phyloP scores from a whole-genome alignment of 495 filamentous ascomycete species.

The Coniosporium apollinis region DNA sequence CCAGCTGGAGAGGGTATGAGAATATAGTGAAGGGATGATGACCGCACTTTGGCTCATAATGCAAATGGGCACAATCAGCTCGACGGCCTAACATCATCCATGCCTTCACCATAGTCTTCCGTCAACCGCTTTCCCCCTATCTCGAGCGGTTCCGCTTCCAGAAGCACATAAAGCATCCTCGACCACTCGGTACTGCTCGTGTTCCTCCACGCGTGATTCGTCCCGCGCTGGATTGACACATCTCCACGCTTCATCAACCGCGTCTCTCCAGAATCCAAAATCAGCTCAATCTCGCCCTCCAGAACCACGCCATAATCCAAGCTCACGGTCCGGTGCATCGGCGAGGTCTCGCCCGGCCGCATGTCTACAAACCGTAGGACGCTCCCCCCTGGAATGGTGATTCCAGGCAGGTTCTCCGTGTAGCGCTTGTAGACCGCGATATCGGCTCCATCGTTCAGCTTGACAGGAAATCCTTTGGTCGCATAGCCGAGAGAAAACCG shows the following conservation, averaged over 20 bases:
- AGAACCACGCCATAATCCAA: constrained; percentile 21
- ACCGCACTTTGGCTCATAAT: no score
- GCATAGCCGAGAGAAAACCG: constrained; percentile 9
- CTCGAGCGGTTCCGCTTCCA: constrained; percentile 13
- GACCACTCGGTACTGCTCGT: constrained; percentile 7
- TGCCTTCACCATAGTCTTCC: constrained; percentile 11
- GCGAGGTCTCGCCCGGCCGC: constrained; percentile 10
- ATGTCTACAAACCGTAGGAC: constrained; percentile 10
- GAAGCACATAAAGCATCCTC: constrained; percentile 17
- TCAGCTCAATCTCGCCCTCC: constrained; percentile 17
- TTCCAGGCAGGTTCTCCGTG: neutral
- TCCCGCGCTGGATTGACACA: constrained; percentile 16
- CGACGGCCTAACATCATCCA: neutral
- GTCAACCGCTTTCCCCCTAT: constrained; percentile 12
- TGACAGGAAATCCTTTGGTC: constrained; percentile 6
- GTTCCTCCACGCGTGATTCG: constrained; percentile 20
- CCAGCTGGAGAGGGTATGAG: no score
- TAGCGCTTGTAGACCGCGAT: neutral
- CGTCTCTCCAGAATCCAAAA: constrained; percentile 18
- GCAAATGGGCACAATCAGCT: no score
- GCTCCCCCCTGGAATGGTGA: constrained; percentile 5
- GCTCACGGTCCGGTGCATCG: constrained; percentile 20
- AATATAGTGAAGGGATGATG: no score
- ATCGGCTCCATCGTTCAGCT: constrained; percentile 3
- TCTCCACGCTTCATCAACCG: constrained; percentile 16